Percentiles rank a stretch among this genome's conserved stretches.
Evolutionary conservation across 495 filamentous ascomycete genomes (phyloP).

Genomic region (Annulohypoxylon maeteangense): DNA sequence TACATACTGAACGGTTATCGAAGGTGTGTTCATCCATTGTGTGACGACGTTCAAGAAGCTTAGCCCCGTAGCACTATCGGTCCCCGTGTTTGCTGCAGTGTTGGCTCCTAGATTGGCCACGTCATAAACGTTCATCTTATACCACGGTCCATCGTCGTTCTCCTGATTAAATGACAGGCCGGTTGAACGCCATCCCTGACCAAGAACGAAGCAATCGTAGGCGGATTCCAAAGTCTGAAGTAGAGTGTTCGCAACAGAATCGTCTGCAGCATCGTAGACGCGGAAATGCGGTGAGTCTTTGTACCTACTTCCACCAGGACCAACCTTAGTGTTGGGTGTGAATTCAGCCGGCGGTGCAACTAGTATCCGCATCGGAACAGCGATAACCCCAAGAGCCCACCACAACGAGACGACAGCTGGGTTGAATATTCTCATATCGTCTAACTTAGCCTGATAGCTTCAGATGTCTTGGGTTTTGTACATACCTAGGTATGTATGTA

Average conservation of each 20-base stretch:
- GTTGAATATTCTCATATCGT: conserved; percentile 19
- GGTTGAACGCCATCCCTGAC: conserved; percentile 55
- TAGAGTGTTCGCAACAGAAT: conserved; percentile 43
- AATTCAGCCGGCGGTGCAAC: conserved; percentile 50
- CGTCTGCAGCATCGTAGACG: conserved; percentile 48
- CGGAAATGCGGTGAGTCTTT: conserved; percentile 60
- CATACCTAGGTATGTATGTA: neutral
- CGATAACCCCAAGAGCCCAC: conserved; percentile 16
- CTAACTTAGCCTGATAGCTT: neutral
- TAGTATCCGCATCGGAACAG: conserved; percentile 24
- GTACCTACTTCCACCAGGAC: conserved; percentile 49
- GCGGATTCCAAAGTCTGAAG: conserved; percentile 56
- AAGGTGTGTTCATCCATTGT: conserved; percentile 52
- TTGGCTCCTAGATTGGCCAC: conserved; percentile 49
- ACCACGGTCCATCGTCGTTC: conserved; percentile 51
- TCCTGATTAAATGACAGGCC: conserved; percentile 53
- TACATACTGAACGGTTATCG: conserved; percentile 50
- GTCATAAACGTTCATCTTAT: conserved; percentile 59
- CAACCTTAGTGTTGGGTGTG: conserved; percentile 53
- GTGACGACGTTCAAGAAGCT: conserved; percentile 56
- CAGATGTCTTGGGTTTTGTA: neutral
- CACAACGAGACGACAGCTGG: conserved; percentile 16
- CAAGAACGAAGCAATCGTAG: conserved; percentile 56
- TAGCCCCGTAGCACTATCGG: conserved; percentile 47
- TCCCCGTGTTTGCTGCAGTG: conserved; percentile 56